A percentile compares a stretch with the other conserved stretches of the same genome.
Conservation (phyloP, 73 alveolate genomes). For the Paramecium primaurelia region DNA sequence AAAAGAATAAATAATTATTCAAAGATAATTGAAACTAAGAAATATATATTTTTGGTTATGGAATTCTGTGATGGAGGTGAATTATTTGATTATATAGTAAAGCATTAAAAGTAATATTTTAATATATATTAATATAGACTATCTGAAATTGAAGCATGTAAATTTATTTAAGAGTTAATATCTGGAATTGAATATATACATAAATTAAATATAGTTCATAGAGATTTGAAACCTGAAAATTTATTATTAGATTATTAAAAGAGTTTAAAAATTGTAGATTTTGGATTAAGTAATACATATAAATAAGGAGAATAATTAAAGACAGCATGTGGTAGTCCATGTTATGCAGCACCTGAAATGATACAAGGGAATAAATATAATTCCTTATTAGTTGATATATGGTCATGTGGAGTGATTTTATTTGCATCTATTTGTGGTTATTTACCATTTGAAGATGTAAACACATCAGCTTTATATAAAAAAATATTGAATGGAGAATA, state of each 20-base stretch:
- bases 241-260: conserved; percentile 76
- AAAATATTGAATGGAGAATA: conserved; percentile 70
- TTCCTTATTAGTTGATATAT: conserved; percentile 79
- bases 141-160: conserved; percentile 79
- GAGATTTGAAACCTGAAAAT: conserved; percentile 94
- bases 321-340: conserved; percentile 71
- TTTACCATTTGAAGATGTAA: conserved; percentile 89
- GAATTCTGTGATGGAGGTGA: conserved; percentile 94
- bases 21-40: conserved; percentile 68
- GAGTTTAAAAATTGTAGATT: conserved; percentile 84
- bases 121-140: conserved; percentile 1
- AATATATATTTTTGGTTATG: conserved; percentile 86
- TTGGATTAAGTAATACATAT: conserved; percentile 63
- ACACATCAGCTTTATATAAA: conserved; percentile 81
- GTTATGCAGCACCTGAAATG: conserved; percentile 78
- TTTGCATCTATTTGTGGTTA: conserved; percentile 90
- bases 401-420: conserved; percentile 90
- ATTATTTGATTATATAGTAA: conserved; percentile 88
- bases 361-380: conserved; percentile 78
- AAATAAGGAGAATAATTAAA: conserved; percentile 49
- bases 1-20: not conserved
- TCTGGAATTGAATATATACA: conserved; percentile 85
- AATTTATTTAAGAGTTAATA: conserved; percentile 75
- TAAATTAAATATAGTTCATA: conserved; percentile 78
- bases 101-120: conserved; percentile 40